Conservation (phyloP, 78 protist species). For the Tieghemostelium lacteum region DNA sequence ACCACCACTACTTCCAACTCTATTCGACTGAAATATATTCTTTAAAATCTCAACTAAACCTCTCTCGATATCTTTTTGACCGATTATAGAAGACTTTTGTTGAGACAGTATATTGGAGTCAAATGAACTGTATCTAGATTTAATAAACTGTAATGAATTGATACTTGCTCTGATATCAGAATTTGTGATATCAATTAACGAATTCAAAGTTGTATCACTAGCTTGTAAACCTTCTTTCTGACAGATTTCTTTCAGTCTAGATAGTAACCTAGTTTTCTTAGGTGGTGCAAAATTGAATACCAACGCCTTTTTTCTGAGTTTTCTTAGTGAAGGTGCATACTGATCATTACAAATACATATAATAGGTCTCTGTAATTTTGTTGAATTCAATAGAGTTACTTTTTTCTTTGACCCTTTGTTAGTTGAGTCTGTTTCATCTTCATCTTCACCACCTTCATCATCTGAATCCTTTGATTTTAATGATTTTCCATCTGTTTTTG, state of each 20-base stretch:
- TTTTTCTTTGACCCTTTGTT: neutral
- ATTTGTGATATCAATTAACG: constrained; percentile 51
- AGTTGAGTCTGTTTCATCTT: neutral
- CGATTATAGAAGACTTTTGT: constrained; percentile 18
- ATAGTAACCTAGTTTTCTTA: constrained; percentile 14
- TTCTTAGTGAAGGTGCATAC: constrained; percentile 70
- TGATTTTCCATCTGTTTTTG: neutral
- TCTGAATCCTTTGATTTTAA: neutral
- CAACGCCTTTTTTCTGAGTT: constrained; percentile 72
- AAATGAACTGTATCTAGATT: constrained; percentile 1
- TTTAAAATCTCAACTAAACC: constrained; percentile 60
- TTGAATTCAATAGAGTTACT: neutral
- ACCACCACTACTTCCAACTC: neutral
- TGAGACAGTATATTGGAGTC: constrained; percentile 25
- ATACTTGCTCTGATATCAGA: constrained; percentile 82
- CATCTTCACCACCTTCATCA: neutral
- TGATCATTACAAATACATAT: constrained; percentile 92
- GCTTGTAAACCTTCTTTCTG: constrained; percentile 33
- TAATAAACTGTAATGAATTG: constrained; percentile 78
- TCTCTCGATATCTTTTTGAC: constrained; percentile 67
- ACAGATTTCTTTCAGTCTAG: constrained; percentile 69
- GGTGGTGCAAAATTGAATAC: constrained; percentile 61
- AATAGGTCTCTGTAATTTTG: constrained; percentile 82
- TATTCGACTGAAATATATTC: constrained; percentile 17
- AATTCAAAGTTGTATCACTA: constrained; percentile 9